phyloP scores from a whole-genome alignment of 768 basidiomycete genomes.

The Suillus placidus region DNA sequence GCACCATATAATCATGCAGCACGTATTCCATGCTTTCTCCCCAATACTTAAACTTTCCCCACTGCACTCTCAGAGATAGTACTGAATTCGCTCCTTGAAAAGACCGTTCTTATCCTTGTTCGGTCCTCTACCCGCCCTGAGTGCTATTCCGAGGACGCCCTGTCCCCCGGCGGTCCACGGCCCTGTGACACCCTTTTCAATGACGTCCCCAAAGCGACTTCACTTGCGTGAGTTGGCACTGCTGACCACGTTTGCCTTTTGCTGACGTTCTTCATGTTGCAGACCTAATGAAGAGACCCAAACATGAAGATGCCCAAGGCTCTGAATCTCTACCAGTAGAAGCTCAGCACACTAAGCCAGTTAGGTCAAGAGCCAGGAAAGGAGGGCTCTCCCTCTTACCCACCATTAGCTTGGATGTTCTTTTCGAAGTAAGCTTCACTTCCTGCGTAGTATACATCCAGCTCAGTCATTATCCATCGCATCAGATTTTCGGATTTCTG shows the following conservation, averaged over 20 bases:
- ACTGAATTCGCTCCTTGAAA: background rate
- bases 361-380: background rate
- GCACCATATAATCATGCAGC: constrained; percentile 9
- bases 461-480: background rate
- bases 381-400: constrained; percentile 34
- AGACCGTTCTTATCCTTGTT: background rate
- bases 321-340: constrained; percentile 1
- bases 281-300: constrained; percentile 9
- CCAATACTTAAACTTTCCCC: background rate
- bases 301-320: background rate
- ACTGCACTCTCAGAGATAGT: no score
- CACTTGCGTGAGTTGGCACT: constrained; percentile 6
- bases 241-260: background rate
- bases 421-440: constrained; percentile 27
- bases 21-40: constrained; percentile 7
- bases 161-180: constrained; percentile 10
- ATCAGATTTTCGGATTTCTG: constrained; percentile 47
- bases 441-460: background rate
- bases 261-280: background rate
- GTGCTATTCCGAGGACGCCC: constrained; percentile 4
- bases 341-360: background rate
- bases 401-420: constrained; percentile 34
- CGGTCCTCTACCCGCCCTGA: background rate
- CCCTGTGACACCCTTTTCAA: constrained; percentile 4
- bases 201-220: background rate